Evolutionary conservation across 2,329 filamentous ascomycete species (phyloP).

Genomic region (Scedosporium aurantiacum): DNA sequence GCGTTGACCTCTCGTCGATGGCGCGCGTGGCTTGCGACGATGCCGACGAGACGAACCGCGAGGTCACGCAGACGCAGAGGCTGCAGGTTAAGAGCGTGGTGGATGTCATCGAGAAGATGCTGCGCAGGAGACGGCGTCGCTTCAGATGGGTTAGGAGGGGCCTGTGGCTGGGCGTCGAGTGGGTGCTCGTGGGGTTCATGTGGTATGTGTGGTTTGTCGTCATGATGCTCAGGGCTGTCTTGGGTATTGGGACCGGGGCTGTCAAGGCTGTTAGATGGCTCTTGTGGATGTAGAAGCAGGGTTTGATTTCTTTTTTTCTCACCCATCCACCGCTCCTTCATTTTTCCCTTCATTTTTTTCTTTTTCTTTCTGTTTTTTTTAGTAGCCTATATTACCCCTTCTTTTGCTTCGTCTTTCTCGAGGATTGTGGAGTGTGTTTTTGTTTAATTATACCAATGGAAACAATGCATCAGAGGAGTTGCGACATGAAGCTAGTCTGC

Average conservation of each 20-base stretch:
- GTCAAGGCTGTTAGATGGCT: constrained; percentile 63
- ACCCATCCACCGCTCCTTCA: constrained; percentile 2
- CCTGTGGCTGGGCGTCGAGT: constrained; percentile 77
- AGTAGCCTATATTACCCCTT: neutral
- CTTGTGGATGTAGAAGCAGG: constrained; percentile 54
- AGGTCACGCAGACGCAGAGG: constrained; percentile 66
- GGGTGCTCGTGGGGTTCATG: constrained; percentile 77
- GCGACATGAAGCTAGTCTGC: neutral
- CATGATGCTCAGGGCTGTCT: constrained; percentile 57
- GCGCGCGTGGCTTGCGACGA: constrained; percentile 63
- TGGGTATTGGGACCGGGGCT: constrained; percentile 50
- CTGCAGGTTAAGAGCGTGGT: constrained; percentile 70
- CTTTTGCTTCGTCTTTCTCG: neutral
- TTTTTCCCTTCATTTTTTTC: constrained; percentile 5
- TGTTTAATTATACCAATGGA: neutral
- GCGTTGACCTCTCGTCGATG: constrained; percentile 43
- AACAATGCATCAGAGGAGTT: neutral
- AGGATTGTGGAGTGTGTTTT: neutral
- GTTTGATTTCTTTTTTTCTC: constrained; percentile 5
- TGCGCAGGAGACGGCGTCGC: constrained; percentile 53
- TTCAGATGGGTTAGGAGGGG: constrained; percentile 65
- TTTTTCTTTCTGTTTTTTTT: constrained; percentile 9
- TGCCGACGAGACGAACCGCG: constrained; percentile 66
- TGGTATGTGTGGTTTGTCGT: constrained; percentile 93
- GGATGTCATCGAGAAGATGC: constrained; percentile 67